A percentile compares a stretch with the other conserved stretches of the same genome.
Conservation (phyloP, 2,329 filamentous ascomycete genomes). For the Domatiomyces catenatus region DNA sequence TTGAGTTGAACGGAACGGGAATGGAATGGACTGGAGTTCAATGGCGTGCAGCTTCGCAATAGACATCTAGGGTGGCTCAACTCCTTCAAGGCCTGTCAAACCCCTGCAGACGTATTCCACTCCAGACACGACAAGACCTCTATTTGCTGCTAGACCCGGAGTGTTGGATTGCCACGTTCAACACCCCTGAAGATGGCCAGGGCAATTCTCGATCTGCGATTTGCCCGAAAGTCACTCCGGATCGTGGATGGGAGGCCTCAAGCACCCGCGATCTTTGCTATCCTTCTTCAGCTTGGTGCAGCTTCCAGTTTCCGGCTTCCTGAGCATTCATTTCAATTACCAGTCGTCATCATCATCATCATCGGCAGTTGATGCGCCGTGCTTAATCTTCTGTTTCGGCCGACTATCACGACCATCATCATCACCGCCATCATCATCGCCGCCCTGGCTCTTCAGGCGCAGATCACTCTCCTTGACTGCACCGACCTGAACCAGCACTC, state of each 20-base stretch:
- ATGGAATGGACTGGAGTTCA: neutral
- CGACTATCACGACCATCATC: constrained; percentile 37
- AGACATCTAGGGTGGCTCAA: neutral
- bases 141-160: too few species aligned
- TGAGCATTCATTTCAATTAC: constrained; percentile 29
- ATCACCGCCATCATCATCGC: constrained; percentile 38
- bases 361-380: constrained; percentile 38
- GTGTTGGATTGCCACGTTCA: too few species aligned
- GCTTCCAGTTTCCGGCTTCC: too few species aligned
- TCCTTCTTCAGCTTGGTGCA: too few species aligned
- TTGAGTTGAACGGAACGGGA: neutral
- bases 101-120: neutral
- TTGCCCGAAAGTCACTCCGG: too few species aligned
- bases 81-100: neutral
- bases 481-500: constrained; percentile 64
- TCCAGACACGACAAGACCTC: too few species aligned
- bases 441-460: constrained; percentile 50
- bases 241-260: too few species aligned
- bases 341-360: constrained; percentile 40
- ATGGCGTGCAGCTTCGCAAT: neutral
- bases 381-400: constrained; percentile 25
- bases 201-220: too few species aligned
- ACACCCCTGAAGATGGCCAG: too few species aligned
- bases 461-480: constrained; percentile 66
- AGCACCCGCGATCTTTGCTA: too few species aligned